These are phyloP conservation scores for Blepharisma stoltei DNA, from an alignment of 73 alveolate species.

Conservation along the genomic window DNA sequence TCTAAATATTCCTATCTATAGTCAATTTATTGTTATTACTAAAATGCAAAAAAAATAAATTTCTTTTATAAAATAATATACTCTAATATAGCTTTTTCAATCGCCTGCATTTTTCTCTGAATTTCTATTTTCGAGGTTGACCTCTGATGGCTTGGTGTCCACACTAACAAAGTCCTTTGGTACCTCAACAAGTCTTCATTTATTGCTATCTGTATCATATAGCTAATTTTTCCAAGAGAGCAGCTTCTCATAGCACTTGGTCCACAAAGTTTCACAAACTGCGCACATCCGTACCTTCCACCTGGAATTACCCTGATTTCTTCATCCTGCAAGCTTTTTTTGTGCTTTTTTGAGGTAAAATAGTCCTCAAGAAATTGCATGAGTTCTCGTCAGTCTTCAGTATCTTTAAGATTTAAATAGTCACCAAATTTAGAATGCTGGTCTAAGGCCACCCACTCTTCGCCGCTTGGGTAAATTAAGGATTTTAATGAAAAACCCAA, in stretches of 20 bases:
- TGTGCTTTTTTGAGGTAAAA: conserved; percentile 4
- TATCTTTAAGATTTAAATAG: not conserved
- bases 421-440: conserved; percentile 23
- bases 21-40: no score
- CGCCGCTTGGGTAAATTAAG: conserved; percentile 25
- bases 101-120: not conserved
- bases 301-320: conserved; percentile 66
- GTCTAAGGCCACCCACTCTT: conserved; percentile 24
- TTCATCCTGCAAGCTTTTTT: conserved; percentile 32
- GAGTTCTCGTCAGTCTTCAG: conserved; percentile 20
- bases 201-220: conserved; percentile 60
- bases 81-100: not conserved
- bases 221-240: conserved; percentile 59
- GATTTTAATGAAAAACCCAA: no score
- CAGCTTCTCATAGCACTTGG: conserved; percentile 46
- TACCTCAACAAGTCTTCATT: conserved; percentile 60
- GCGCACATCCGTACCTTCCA: conserved; percentile 79
- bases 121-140: conserved; percentile 11
- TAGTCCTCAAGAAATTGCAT: not conserved
- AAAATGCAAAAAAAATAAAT: no score
- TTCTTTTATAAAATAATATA: no score
- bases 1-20: no score
- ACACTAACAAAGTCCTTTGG: conserved; percentile 57
- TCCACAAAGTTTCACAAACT: conserved; percentile 71
- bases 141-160: conserved; percentile 47